Evolutionary conservation across 495 filamentous ascomycete genomes (phyloP).

Genomic region (Tuber calosporum): DNA sequence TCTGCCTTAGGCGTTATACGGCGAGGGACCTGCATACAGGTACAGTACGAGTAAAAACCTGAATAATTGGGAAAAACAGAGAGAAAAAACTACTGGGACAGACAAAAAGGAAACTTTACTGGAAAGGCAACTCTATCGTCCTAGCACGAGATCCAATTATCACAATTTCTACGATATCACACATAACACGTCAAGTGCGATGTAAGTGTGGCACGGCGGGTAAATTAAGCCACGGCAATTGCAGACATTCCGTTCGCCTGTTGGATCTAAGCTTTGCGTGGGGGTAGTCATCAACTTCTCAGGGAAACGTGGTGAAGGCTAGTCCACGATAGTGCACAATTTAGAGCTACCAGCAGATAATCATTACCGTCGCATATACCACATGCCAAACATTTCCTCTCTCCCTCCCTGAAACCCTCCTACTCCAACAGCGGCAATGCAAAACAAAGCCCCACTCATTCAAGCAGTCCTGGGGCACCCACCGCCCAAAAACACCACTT

Average conservation of each 20-base stretch:
- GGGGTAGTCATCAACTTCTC: background rate
- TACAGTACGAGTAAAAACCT: too few relatives aligned
- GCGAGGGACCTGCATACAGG: too few relatives aligned
- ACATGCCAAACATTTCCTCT: background rate
- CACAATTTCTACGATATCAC: background rate
- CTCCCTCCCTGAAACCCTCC: background rate
- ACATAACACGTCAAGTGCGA: background rate
- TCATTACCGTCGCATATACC: background rate
- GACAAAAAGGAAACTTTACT: too few relatives aligned
- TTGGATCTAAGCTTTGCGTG: background rate
- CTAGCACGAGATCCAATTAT: background rate
- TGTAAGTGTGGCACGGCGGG: background rate
- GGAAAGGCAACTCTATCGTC: too few relatives aligned
- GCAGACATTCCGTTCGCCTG: background rate
- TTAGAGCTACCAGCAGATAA: background rate
- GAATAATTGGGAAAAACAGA: too few relatives aligned
- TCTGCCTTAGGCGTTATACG: too few relatives aligned
- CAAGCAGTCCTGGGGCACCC: conserved; percentile 17
- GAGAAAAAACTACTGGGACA: too few relatives aligned
- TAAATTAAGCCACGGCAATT: background rate
- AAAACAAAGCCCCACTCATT: background rate
- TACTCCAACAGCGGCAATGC: background rate
- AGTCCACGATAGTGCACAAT: background rate
- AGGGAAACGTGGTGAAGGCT: background rate
- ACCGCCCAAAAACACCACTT: conserved; percentile 15